A percentile compares a stretch with the other conserved stretches of the same genome.
Evolutionary conservation across 306 rosid species (phyloP).

Genomic region (Gastrolobium villosum): DNA sequence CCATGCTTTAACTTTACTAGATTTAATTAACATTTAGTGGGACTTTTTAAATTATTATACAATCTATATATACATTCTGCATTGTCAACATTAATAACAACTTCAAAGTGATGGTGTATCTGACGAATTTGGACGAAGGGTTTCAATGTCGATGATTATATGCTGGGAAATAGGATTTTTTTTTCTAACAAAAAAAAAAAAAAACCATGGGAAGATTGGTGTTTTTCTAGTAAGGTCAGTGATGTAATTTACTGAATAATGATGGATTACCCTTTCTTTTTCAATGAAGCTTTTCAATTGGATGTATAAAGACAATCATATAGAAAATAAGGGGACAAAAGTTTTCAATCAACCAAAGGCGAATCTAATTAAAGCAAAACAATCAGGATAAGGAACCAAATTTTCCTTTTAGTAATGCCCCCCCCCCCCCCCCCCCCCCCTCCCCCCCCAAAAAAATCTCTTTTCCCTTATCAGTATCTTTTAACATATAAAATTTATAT

Average conservation of each 20-base stretch:
- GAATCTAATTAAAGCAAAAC: slow-evolving; percentile 38
- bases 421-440: no score
- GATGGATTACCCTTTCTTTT: slow-evolving; percentile 7
- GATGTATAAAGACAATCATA: not conserved
- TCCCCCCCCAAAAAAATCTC: no score
- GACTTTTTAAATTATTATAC: not conserved
- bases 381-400: slow-evolving; percentile 7
- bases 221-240: not conserved
- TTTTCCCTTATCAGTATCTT: no score
- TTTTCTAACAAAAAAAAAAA: not conserved
- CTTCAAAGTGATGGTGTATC: not conserved
- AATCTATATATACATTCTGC: not conserved
- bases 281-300: not conserved
- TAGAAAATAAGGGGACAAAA: slow-evolving; percentile 8
- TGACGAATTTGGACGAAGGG: not conserved
- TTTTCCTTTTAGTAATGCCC: slow-evolving; percentile 4
- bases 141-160: no score
- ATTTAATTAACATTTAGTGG: no score
- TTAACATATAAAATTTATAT: not conserved
- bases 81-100: not conserved
- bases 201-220: not conserved
- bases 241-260: slow-evolving; percentile 10
- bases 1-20: no score
- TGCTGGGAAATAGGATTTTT: not conserved
- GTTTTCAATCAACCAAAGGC: slow-evolving; percentile 37